Percentiles rank a stretch among this genome's conserved stretches.
Evolutionary conservation across 1,284 basidiomycete genomes (phyloP).

Genomic region (Anthracocystis panici-leucophaei): DNA sequence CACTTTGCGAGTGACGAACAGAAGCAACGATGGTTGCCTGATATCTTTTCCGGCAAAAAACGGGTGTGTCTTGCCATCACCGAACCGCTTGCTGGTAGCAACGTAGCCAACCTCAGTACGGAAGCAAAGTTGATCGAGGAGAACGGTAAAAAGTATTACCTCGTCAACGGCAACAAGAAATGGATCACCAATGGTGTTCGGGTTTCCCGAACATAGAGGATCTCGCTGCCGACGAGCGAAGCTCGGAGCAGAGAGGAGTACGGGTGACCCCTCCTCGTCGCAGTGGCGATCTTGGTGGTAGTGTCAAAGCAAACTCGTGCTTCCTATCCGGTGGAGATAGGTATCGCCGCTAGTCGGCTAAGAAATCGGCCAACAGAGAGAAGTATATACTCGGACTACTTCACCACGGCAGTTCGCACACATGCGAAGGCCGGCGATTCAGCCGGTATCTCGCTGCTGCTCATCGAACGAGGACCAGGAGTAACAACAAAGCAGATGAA

Average conservation of each 20-base stretch:
- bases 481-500: conserved; percentile 65
- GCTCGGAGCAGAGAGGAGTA: too few species aligned
- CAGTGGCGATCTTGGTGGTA: too few species aligned
- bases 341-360: too few species aligned
- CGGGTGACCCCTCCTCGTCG: too few species aligned
- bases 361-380: too few species aligned
- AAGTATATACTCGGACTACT: conserved; percentile 66
- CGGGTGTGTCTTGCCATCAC: conserved; percentile 64
- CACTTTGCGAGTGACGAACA: conserved; percentile 58
- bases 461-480: conserved; percentile 62
- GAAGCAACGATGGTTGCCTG: conserved; percentile 54
- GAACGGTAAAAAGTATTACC: conserved; percentile 66
- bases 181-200: conserved; percentile 66
- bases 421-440: conserved; percentile 69
- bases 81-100: conserved; percentile 67
- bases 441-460: conserved; percentile 67
- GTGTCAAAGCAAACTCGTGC: too few species aligned
- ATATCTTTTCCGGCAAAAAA: conserved; percentile 55
- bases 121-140: conserved; percentile 65
- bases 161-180: conserved; percentile 70
- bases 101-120: conserved; percentile 68
- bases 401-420: conserved; percentile 69
- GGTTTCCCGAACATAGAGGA: too few species aligned
- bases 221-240: too few species aligned
- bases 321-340: too few species aligned